Evolutionary conservation across 2,329 filamentous ascomycete species (phyloP), one percentile per base, ranked within the genome.

Genomic region (Exophiala viscosa): DNA sequence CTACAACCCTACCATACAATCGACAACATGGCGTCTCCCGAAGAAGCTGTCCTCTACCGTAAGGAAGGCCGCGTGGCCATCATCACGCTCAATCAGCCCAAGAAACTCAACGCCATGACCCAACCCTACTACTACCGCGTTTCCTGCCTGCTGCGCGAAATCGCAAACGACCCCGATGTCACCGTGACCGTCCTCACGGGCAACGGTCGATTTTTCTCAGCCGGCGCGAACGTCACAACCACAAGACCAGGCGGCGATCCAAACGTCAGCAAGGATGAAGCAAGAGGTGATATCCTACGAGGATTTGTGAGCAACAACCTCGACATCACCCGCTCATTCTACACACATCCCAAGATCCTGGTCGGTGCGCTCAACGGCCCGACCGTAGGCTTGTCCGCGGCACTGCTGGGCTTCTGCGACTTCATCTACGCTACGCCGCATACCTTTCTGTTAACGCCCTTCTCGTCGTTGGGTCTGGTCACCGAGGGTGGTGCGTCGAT

Each of bases 291-390:
- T 61, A 85, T 83, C 74, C 80, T 95, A 33, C 77, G 80, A 46
- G 75, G 68, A 66, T 95, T 97, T 71, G 86, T 89, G 9, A 77
- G 86, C 61, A 86, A 87, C 77, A 97, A 97, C 77, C 81, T 96
- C 51, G 88, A 95, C 78, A 81, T 89, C 64, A 93, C 91, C 2
- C 86, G 89, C 64, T 86, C 90, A 63, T 96, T 97, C 76, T 91
- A 93, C 76, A 85, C 84, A 11, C 93, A 97, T 73, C 88, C 90
- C 63, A 96, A 97, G 75, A 87, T 97, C 71, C 87, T 97, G 18
- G 81, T 97, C 55, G 85, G 86, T 0, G 93, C 89, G 0, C 84
- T 97, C 60, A 97, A 97, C 73, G 93, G 92, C 2, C 93, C 93
- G 5, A 90, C 85, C 9, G 80, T 99, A 48, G 93, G 93, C 5